These are phyloP conservation scores for Candida sanyiensis DNA, from an alignment of 805 yeast species.

Conservation along the genomic window DNA sequence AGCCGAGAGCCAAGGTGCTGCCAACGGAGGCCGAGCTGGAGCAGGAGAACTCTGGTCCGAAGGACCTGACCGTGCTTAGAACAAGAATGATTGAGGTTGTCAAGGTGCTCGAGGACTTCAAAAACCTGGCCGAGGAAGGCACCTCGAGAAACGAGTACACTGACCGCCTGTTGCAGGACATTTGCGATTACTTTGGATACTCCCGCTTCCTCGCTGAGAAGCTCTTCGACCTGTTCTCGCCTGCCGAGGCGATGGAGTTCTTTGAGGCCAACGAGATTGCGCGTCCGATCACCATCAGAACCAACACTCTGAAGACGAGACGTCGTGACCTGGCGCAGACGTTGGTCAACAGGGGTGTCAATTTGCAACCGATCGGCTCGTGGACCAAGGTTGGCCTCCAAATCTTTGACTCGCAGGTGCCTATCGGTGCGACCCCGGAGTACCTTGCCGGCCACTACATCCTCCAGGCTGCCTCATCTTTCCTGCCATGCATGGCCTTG, in stretches of 20 bases:
- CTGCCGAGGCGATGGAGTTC: conserved; percentile 95
- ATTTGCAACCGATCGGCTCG: conserved; percentile 91
- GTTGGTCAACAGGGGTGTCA: conserved; percentile 93
- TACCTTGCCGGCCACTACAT: conserved; percentile 97
- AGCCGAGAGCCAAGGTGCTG: conserved; percentile 72
- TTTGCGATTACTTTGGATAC: conserved; percentile 91
- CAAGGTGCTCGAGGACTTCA: conserved; percentile 88
- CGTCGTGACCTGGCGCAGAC: conserved; percentile 95
- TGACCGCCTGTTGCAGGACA: conserved; percentile 74
- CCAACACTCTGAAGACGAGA: conserved; percentile 92
- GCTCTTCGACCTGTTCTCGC: conserved; percentile 83
- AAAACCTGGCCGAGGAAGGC: conserved; percentile 76
- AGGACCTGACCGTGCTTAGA: conserved; percentile 76
- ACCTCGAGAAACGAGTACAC: conserved; percentile 79
- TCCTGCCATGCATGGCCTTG: conserved; percentile 95
- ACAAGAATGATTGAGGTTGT: conserved; percentile 95
- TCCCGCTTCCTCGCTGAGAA: conserved; percentile 89
- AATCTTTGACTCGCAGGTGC: conserved; percentile 97
- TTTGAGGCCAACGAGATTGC: conserved; percentile 98
- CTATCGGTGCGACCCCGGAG: conserved; percentile 99
- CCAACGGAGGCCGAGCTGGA: conserved; percentile 65
- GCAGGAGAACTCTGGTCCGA: conserved; percentile 45
- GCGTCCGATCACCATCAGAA: conserved; percentile 93
- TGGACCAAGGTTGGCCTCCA: conserved; percentile 99
- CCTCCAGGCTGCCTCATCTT: conserved; percentile 96